phyloP scores from a whole-genome alignment of 176 grass and related monocot genomes.

The Lolium perenne region DNA sequence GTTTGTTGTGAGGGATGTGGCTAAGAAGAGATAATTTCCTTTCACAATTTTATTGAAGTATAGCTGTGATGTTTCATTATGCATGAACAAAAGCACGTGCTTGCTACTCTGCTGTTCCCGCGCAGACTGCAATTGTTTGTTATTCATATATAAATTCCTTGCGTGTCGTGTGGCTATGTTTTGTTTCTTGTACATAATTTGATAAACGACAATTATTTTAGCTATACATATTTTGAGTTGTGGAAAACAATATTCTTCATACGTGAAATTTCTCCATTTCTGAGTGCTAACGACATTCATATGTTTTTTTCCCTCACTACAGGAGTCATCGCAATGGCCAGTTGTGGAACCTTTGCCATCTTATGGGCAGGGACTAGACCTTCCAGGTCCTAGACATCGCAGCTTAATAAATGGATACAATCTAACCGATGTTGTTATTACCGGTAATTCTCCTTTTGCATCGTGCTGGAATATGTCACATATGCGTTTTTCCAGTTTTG shows the following conservation, averaged over 20 bases:
- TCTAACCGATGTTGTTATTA: constrained; percentile 82
- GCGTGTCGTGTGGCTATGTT: not conserved
- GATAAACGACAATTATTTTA: not conserved
- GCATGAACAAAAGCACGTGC: not conserved
- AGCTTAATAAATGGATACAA: constrained; percentile 89
- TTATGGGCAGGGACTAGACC: constrained; percentile 81
- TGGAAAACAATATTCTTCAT: constrained; percentile 33
- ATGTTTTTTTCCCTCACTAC: constrained; percentile 15
- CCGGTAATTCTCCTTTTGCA: constrained; percentile 56
- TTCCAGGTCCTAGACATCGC: constrained; percentile 70
- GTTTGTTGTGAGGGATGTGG: constrained; percentile 26
- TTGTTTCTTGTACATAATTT: not conserved
- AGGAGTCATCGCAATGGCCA: constrained; percentile 90
- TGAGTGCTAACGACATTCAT: constrained; percentile 10
- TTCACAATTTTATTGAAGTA: constrained; percentile 38
- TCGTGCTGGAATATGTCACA: not conserved
- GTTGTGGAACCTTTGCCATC: constrained; percentile 85
- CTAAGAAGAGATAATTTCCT: constrained; percentile 35
- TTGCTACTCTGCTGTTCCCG: not conserved
- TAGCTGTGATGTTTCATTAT: not conserved
- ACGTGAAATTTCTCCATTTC: constrained; percentile 22
- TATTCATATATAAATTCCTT: constrained; percentile 23
- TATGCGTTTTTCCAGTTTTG: constrained; percentile 6
- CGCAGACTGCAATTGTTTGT: constrained; percentile 25
- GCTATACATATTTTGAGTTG: constrained; percentile 10